Conservation (phyloP, 805 yeast genomes). For the Starmerella etchellsii region DNA sequence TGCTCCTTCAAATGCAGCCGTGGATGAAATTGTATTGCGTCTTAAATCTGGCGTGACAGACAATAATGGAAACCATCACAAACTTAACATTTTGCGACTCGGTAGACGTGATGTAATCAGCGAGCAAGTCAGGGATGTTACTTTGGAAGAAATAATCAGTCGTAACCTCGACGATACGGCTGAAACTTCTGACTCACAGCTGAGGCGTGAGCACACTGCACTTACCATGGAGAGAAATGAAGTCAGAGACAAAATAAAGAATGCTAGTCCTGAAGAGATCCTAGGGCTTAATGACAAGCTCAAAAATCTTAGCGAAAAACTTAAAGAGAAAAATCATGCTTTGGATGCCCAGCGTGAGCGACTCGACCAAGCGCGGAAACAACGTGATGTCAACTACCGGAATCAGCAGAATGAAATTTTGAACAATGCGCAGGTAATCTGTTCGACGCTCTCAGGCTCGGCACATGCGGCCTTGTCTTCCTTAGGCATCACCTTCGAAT, state of each 20-base stretch:
- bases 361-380: slow-evolving; percentile 53
- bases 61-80: slow-evolving; percentile 28
- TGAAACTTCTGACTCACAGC: slow-evolving; percentile 23
- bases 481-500: slow-evolving; percentile 66
- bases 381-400: slow-evolving; percentile 64
- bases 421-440: slow-evolving; percentile 67
- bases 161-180: slow-evolving; percentile 29
- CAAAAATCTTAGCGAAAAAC: slow-evolving; percentile 44
- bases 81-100: slow-evolving; percentile 48
- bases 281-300: slow-evolving; percentile 31
- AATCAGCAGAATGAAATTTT: slow-evolving; percentile 61
- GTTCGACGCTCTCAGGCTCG: slow-evolving; percentile 86
- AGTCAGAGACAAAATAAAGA: slow-evolving; percentile 33
- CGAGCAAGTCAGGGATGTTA: slow-evolving; percentile 64
- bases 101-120: slow-evolving; percentile 86
- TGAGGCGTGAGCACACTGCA: slow-evolving; percentile 36
- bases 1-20: slow-evolving; percentile 99
- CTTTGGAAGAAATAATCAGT: slow-evolving; percentile 79
- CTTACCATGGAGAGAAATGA: slow-evolving; percentile 43
- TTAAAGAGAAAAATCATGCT: slow-evolving; percentile 57
- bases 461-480: slow-evolving; percentile 77
- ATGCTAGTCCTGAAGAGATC: slow-evolving; percentile 21
- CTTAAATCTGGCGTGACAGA: slow-evolving; percentile 53
- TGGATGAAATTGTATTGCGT: slow-evolving; percentile 83
- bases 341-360: slow-evolving; percentile 71